These are phyloP conservation scores for Asterella californica DNA, from an alignment of 225 moss, liverwort and hornwort genomes.

Conservation along the genomic window DNA sequence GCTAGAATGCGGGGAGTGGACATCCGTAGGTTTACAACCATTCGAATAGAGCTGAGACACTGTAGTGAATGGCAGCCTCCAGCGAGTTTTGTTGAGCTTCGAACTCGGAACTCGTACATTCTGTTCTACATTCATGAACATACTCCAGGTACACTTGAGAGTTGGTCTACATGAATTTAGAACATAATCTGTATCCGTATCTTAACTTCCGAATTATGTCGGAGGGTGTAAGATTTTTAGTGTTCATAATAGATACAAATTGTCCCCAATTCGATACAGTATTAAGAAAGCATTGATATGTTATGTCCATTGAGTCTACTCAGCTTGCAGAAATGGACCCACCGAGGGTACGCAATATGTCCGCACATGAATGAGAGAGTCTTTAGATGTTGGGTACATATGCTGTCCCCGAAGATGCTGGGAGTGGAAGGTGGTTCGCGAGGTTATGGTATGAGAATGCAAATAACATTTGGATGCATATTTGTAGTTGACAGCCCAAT, in stretches of 20 bases:
- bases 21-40: background rate
- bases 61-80: background rate
- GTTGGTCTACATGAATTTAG: constrained; percentile 10
- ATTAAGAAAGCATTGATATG: background rate
- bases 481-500: no score
- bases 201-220: background rate
- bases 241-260: background rate
- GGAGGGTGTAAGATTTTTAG: background rate
- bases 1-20: background rate
- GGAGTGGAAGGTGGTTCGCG: no score
- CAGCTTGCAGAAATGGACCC: background rate
- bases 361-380: no score
- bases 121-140: constrained; percentile 15
- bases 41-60: background rate
- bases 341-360: no score
- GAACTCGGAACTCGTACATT: background rate
- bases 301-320: background rate
- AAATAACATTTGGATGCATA: no score
- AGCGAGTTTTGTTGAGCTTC: background rate
- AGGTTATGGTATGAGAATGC: no score
- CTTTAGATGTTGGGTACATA: no score
- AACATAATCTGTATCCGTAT: constrained; percentile 7
- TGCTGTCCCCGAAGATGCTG: no score
- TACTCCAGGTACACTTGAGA: background rate
- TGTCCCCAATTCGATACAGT: background rate